Conservation (phyloP, 257 asterid species). For the Solanum arcanum region DNA sequence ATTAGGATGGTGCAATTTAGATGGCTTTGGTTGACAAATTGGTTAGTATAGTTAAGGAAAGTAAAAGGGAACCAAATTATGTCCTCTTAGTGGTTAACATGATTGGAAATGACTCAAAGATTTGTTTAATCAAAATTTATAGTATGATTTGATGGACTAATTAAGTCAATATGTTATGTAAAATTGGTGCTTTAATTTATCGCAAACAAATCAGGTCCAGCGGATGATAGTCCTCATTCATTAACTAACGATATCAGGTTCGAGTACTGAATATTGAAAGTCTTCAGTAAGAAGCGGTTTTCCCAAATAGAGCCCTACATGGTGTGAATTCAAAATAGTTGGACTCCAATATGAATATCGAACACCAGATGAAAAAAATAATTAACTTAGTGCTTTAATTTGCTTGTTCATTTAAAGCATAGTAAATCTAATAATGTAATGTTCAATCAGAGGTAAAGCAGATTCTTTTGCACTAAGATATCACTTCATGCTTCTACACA, state of each 20-base stretch:
- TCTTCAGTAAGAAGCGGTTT: not conserved
- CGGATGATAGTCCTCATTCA: too few species aligned
- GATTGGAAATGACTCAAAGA: not conserved
- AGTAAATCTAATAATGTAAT: not conserved
- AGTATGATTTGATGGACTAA: not conserved
- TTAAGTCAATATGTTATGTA: not conserved
- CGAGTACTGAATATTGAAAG: too few species aligned
- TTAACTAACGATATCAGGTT: too few species aligned
- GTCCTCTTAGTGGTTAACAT: not conserved
- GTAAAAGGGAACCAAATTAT: not conserved
- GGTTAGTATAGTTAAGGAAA: not conserved
- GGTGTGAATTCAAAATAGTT: too few species aligned
- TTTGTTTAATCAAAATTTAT: not conserved
- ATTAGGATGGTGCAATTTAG: not conserved
- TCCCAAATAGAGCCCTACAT: not conserved
- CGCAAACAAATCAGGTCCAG: not conserved
- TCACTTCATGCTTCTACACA: not conserved
- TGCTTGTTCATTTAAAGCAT: not conserved
- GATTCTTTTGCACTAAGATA: not conserved
- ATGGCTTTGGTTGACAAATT: not conserved
- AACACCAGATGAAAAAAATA: too few species aligned
- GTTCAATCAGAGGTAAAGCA: not conserved
- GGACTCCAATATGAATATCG: too few species aligned
- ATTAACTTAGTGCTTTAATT: not conserved
- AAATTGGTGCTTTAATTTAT: not conserved